Evolutionary conservation across 352 stramenopile genomes (phyloP), one percentile per base, ranked within the genome.

Genomic region (Pythium folliculosum): DNA sequence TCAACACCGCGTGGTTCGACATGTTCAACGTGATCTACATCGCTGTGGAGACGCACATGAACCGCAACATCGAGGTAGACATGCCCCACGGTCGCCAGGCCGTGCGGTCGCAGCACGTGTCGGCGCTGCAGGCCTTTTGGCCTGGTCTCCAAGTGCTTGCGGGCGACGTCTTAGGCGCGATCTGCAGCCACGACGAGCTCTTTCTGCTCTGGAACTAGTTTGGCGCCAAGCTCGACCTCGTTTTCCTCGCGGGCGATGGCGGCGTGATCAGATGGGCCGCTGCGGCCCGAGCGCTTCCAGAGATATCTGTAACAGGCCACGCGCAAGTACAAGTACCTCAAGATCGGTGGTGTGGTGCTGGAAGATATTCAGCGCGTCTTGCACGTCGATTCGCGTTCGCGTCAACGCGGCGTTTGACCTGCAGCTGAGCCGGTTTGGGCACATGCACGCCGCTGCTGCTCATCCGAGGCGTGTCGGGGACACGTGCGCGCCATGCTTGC

Each of bases 251-350:
- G 5, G 76, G 71, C 0, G 62, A 62, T 8, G 80, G 77, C 5
- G 77, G 65, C 38, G 81, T 93, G n/a, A 88, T 92, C 59, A 84
- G 66, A 35, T 96, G 84, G 91, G 74, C 96, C 97, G 2, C 75
- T 99, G 38, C 91, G 98, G 10, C 98, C 98, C 1, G 98, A 99
- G 74, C 77, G 99, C 12, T 90, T 99, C 52, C 97, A 99, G 72
- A 98, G 92, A 72, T 93, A 99, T 61, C 71, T 98, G 65, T 98
- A 98, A 63, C 83, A 95, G 58, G 92, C 92, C 44, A 98, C 91
- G 5, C 72, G 76, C 14, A 86, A 92, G 62, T 80, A 94, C 67
- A 92, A 94, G 50, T 97, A 96, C 70, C 75, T 98, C 51, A 95
- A 93, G 65, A 89, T 95, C 54, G 91, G 89, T 6, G 80, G 84